These are phyloP conservation scores for Metarhizium album DNA, from an alignment of 2,329 filamentous ascomycete genomes.

Conservation along the genomic window DNA sequence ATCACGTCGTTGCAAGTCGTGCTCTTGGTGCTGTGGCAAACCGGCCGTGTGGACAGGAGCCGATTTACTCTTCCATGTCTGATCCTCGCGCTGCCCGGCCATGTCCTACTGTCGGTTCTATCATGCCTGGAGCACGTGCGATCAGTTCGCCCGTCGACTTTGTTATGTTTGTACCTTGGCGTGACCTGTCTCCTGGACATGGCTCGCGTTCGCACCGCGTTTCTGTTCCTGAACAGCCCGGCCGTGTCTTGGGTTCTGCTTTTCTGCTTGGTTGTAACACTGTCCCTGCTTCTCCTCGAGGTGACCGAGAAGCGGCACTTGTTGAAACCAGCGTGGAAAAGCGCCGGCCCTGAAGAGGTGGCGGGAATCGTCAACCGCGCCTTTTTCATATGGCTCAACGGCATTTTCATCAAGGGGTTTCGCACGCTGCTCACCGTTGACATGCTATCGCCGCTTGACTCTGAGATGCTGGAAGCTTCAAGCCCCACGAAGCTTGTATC, in stretches of 20 bases:
- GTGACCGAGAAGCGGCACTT: conserved; percentile 13
- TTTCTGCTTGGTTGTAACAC: conserved; percentile 16
- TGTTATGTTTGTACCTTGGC: not conserved
- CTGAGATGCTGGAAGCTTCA: conserved; percentile 16
- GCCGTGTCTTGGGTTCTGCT: conserved; percentile 19
- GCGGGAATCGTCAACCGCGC: conserved; percentile 15
- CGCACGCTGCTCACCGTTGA: conserved; percentile 18
- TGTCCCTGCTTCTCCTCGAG: conserved; percentile 24
- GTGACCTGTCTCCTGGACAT: conserved; percentile 23
- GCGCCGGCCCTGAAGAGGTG: conserved; percentile 8
- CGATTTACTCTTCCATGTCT: not conserved
- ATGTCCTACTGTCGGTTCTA: not conserved
- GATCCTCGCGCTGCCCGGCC: not conserved
- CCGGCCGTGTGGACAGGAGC: not conserved
- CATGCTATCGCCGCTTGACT: conserved; percentile 10
- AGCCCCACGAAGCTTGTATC: not conserved
- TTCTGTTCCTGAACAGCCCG: conserved; percentile 12
- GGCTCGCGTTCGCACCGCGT: conserved; percentile 22
- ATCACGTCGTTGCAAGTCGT: not conserved
- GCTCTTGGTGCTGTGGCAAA: not conserved
- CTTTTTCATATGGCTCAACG: conserved; percentile 19
- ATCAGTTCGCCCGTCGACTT: conserved; percentile 23
- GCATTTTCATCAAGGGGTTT: conserved; percentile 21
- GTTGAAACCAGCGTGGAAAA: not conserved
- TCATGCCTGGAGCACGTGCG: conserved; percentile 22